Percentiles rank a stretch among this genome's conserved stretches.
phyloP scores from a whole-genome alignment of 345 rosid species.

The Syzygium grande region DNA sequence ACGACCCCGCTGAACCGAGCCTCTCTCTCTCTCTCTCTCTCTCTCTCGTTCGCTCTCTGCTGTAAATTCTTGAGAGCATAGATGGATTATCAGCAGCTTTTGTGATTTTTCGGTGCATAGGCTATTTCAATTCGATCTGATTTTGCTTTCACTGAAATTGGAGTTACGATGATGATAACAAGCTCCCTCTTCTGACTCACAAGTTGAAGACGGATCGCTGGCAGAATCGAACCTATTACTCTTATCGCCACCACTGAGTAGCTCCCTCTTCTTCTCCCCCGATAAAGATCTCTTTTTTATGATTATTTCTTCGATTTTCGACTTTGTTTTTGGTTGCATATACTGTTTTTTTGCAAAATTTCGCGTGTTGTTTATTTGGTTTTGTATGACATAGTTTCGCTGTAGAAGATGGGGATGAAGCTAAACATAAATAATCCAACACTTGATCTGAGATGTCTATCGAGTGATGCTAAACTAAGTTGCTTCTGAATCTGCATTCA shows the following conservation, averaged over 20 bases:
- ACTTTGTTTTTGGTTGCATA: background rate
- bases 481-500: slow-evolving; percentile 43
- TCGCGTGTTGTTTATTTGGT: background rate
- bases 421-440: slow-evolving; percentile 38
- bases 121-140: background rate
- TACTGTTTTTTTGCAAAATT: background rate
- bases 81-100: background rate
- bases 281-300: background rate
- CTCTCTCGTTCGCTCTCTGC: background rate
- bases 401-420: slow-evolving; percentile 37
- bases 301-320: background rate
- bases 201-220: slow-evolving; percentile 44
- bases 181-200: slow-evolving; percentile 63
- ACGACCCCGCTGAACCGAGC: slow-evolving; percentile 79
- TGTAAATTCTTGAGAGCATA: background rate
- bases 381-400: background rate
- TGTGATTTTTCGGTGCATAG: background rate
- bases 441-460: slow-evolving; percentile 47
- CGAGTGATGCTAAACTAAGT: slow-evolving; percentile 20
- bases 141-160: background rate
- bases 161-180: slow-evolving; percentile 39
- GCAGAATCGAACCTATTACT: slow-evolving; percentile 61
- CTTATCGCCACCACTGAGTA: slow-evolving; percentile 44
- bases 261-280: background rate
- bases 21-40: background rate